Conservation (phyloP, 108 stramenopile genomes). For the Skeletonema grethae region DNA sequence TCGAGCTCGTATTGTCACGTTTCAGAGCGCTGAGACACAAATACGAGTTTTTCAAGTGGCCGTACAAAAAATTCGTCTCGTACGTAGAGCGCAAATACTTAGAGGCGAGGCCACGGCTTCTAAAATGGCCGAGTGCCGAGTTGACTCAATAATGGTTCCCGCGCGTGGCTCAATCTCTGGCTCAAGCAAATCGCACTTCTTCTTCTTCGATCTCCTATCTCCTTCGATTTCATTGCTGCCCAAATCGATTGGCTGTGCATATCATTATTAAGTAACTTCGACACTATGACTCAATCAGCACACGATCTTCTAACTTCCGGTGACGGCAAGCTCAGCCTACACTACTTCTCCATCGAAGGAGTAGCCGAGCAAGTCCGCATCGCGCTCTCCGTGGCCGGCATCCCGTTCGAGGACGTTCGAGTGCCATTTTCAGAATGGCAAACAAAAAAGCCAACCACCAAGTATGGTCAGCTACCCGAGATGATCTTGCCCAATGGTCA, state of each 20-base stretch:
- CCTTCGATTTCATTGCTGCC: too few species aligned
- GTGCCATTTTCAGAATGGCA: constrained; percentile 61
- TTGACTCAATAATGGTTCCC: too few species aligned
- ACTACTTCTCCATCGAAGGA: constrained; percentile 80
- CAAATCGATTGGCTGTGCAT: neutral
- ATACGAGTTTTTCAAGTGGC: too few species aligned
- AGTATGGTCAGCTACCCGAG: constrained; percentile 66
- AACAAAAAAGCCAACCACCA: constrained; percentile 62
- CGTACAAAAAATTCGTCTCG: too few species aligned
- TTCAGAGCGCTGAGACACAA: too few species aligned
- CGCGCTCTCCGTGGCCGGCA: constrained; percentile 46
- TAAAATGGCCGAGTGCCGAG: too few species aligned
- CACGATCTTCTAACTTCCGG: neutral
- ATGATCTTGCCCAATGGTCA: constrained; percentile 61
- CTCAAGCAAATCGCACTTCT: too few species aligned
- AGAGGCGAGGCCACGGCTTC: too few species aligned
- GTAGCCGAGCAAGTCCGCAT: constrained; percentile 66
- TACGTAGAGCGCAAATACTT: too few species aligned
- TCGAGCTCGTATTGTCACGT: too few species aligned
- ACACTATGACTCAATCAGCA: neutral
- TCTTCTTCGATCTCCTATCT: too few species aligned
- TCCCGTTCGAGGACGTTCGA: constrained; percentile 61
- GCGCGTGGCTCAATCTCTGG: too few species aligned
- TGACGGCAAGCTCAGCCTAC: constrained; percentile 49
- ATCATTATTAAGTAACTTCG: neutral